Evolutionary conservation across 2,329 filamentous ascomycete species (phyloP).

Genomic region (Colletotrichum lupini): DNA sequence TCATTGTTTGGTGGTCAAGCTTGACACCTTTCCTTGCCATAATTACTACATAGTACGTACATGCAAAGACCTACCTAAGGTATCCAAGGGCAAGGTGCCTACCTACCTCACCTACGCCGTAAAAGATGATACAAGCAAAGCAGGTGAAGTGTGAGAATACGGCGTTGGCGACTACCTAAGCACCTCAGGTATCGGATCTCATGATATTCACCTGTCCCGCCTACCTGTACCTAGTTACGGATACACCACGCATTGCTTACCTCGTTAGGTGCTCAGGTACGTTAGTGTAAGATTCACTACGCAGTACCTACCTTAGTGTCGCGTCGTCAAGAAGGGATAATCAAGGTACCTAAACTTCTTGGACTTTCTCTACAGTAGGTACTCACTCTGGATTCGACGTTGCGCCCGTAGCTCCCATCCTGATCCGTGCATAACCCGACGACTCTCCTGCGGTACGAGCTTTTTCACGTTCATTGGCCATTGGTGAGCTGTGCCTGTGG

Average conservation of each 20-base stretch:
- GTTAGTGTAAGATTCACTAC: not conserved
- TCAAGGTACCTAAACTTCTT: not conserved
- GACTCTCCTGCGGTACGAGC: not conserved
- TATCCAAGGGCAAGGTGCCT: too few species aligned
- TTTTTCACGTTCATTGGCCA: constrained; percentile 8
- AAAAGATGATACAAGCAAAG: not conserved
- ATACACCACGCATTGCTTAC: too few species aligned
- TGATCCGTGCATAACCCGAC: not conserved
- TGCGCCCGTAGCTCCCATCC: not conserved
- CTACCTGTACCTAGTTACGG: too few species aligned
- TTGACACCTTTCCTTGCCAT: too few species aligned
- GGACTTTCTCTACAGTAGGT: not conserved
- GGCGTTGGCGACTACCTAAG: too few species aligned
- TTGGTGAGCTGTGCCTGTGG: not conserved
- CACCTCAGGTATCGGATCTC: too few species aligned
- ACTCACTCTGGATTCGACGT: not conserved
- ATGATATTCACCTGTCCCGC: too few species aligned
- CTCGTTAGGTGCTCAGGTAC: not conserved
- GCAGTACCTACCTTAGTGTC: not conserved
- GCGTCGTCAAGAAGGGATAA: not conserved
- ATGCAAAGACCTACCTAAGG: too few species aligned
- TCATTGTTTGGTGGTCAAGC: not conserved
- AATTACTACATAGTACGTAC: too few species aligned
- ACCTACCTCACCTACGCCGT: too few species aligned
- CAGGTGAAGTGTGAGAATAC: not conserved